Evolutionary conservation across 805 yeast species (phyloP).

Genomic region (Saccharomycopsis sp.): DNA sequence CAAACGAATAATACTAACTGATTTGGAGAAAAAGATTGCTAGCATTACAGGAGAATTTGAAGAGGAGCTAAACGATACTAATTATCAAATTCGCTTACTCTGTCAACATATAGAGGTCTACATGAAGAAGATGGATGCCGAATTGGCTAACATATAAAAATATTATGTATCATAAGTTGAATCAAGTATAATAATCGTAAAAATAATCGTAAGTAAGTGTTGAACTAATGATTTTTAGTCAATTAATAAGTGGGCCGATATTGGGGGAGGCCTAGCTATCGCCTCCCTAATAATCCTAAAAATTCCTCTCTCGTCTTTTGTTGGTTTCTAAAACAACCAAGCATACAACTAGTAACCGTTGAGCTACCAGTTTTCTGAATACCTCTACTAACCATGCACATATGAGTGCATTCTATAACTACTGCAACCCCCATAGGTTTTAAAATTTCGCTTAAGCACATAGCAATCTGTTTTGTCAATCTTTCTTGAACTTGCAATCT

Average conservation of each 20-base stretch:
- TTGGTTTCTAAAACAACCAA: conserved; percentile 89
- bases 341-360: conserved; percentile 94
- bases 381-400: conserved; percentile 99
- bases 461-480: conserved; percentile 93
- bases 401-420: conserved; percentile 94
- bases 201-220: neutral
- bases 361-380: conserved; percentile 92
- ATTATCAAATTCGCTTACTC: conserved; percentile 26
- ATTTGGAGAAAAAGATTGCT: conserved; percentile 33
- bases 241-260: neutral
- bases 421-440: conserved; percentile 97
- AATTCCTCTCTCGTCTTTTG: conserved; percentile 97
- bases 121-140: conserved; percentile 15
- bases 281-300: conserved; percentile 30
- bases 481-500: conserved; percentile 98
- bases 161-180: neutral
- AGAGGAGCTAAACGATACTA: conserved; percentile 35
- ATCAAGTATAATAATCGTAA: neutral
- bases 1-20: conserved; percentile 31
- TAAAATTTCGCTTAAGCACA: conserved; percentile 85
- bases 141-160: conserved; percentile 4
- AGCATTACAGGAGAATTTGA: conserved; percentile 31
- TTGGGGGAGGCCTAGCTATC: neutral
- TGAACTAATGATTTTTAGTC: neutral
- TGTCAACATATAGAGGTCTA: conserved; percentile 25